These are phyloP conservation scores for Vicia villosa DNA, from an alignment of 306 rosid species.

Conservation along the genomic window DNA sequence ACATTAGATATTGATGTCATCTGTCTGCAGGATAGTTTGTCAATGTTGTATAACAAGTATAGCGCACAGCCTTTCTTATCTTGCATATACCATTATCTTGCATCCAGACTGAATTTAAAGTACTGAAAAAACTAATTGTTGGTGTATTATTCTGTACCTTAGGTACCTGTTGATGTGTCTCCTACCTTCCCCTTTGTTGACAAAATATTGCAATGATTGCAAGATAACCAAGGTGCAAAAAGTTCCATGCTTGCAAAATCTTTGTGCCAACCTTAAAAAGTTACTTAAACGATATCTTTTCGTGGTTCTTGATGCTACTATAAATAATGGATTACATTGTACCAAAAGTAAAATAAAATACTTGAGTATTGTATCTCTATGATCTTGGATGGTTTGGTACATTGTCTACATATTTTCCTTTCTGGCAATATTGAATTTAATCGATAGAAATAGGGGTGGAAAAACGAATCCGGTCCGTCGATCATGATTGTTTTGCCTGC, in stretches of 20 bases:
- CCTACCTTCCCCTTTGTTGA: constrained; percentile 75
- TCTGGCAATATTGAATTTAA: no score
- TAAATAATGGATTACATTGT: not conserved
- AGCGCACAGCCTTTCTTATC: no score
- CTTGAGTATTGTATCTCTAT: not conserved
- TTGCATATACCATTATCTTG: not conserved
- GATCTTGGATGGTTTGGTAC: not conserved
- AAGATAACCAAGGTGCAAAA: constrained; percentile 22
- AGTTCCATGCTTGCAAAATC: constrained; percentile 19
- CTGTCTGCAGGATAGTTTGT: no score
- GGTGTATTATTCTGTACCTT: constrained; percentile 15
- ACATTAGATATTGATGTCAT: no score
- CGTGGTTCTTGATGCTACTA: not conserved
- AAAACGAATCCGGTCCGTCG: no score
- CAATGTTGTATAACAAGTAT: no score
- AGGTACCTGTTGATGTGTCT: constrained; percentile 90
- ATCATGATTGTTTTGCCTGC: no score
- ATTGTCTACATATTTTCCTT: not conserved
- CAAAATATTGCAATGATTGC: constrained; percentile 49
- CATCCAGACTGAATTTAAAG: not conserved
- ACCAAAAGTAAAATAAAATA: no score
- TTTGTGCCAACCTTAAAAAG: not conserved
- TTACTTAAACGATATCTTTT: no score
- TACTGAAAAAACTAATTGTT: constrained; percentile 24
- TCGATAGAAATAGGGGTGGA: no score